Evolutionary conservation across 2,329 filamentous ascomycete species (phyloP).

Genomic region (Trichophyton benhamiae): DNA sequence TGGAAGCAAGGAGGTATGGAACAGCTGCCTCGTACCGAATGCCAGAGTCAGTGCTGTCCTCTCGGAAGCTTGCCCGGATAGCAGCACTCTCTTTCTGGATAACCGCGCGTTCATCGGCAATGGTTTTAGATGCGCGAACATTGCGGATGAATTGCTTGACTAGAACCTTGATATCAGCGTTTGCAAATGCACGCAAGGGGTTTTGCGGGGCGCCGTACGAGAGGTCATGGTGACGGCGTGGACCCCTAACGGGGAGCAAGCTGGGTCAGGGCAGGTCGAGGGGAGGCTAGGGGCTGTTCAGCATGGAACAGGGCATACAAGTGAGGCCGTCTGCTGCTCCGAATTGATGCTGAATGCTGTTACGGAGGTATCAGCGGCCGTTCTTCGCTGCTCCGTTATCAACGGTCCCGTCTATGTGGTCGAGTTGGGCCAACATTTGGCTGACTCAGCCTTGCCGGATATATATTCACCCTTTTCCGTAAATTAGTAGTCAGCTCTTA

Average conservation of each 20-base stretch:
- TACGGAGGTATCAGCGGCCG: not conserved
- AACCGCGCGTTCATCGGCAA: slow-evolving; percentile 94
- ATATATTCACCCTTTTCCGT: not conserved
- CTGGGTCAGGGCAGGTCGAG: slow-evolving; percentile 6
- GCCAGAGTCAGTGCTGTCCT: slow-evolving; percentile 87
- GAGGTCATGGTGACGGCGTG: slow-evolving; percentile 45
- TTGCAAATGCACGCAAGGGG: slow-evolving; percentile 8
- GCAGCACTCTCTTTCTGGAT: slow-evolving; percentile 98
- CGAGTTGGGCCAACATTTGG: not conserved
- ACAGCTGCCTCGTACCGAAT: slow-evolving; percentile 53
- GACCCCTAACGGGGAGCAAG: slow-evolving; percentile 34
- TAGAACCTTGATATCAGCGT: slow-evolving; percentile 31
- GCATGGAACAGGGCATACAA: not conserved
- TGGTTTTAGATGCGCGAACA: slow-evolving; percentile 95
- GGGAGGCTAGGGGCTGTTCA: not conserved
- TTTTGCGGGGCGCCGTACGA: slow-evolving; percentile 33
- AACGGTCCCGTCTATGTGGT: not conserved
- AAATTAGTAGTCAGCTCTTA: not conserved
- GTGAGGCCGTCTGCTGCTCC: not conserved
- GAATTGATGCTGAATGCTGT: not conserved
- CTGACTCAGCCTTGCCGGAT: not conserved
- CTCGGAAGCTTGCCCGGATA: slow-evolving; percentile 92
- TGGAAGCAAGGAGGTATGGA: not conserved
- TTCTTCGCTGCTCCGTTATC: not conserved
- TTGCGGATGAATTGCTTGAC: slow-evolving; percentile 99